A percentile compares a stretch with the other conserved stretches of the same genome.
Conservation (phyloP, 352 stramenopile species). For the Globisporangium solare region DNA sequence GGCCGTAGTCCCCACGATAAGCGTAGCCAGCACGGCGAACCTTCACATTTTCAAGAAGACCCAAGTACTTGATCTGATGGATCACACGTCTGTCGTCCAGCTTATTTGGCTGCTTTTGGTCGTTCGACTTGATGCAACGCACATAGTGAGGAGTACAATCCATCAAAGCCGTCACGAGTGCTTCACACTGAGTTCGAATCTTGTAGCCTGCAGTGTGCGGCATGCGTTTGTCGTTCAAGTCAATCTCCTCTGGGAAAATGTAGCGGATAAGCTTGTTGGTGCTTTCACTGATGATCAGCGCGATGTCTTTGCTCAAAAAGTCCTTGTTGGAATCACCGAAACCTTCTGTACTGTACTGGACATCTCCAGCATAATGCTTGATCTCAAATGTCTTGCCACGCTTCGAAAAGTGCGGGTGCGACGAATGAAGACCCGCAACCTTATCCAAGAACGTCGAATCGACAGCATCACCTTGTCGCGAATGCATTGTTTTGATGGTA, state of each 20-base stretch:
- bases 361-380: slow-evolving; percentile 82
- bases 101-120: slow-evolving; percentile 81
- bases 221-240: slow-evolving; percentile 80
- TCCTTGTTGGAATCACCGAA: slow-evolving; percentile 84
- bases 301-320: slow-evolving; percentile 81
- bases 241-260: slow-evolving; percentile 80
- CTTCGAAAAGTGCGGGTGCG: slow-evolving; percentile 78
- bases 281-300: slow-evolving; percentile 73
- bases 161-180: slow-evolving; percentile 84
- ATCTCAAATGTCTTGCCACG: slow-evolving; percentile 83
- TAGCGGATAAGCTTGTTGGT: slow-evolving; percentile 85
- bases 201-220: slow-evolving; percentile 75
- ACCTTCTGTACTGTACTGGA: slow-evolving; percentile 79
- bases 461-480: slow-evolving; percentile 68
- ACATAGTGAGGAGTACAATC: slow-evolving; percentile 90
- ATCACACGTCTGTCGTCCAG: slow-evolving; percentile 84
- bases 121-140: slow-evolving; percentile 91
- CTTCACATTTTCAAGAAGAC: slow-evolving; percentile 87
- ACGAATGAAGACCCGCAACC: slow-evolving; percentile 53
- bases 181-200: slow-evolving; percentile 85
- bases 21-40: slow-evolving; percentile 80
- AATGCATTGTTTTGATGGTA: slow-evolving; percentile 86
- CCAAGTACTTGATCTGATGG: slow-evolving; percentile 88
- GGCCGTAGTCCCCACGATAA: slow-evolving; percentile 82
- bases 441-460: slow-evolving; percentile 84